Base-by-base conservation (phyloP, 805 yeast genomes). In the Candida koratica region DNA sequence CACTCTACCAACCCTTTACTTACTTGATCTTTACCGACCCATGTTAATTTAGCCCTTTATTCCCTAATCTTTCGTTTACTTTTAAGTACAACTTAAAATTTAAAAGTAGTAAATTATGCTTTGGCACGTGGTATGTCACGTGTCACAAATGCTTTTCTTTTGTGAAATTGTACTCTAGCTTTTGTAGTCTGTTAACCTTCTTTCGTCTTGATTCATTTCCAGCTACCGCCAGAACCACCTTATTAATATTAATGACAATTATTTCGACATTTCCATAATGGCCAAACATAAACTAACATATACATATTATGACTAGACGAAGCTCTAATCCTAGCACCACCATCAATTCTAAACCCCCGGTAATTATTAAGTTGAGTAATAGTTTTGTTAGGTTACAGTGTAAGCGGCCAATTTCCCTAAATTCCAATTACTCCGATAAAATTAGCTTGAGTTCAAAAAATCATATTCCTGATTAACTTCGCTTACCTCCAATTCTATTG, bases 381-480 rank as follows among this genome's bases (percentile, higher is more conserved):
- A 52, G 53, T 35, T 36, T 52, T 6, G 15, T 47, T 5, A 49
- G 47, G 37, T 41, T 55, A 7, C 28, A 25, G 12, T 36, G 42
- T 13, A 37, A 41, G 26, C 17, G 67, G 25, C 67, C 69, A 1
- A 39, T 39, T 4, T 60, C 67, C 4, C 44, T 55, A 5, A 66
- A 57, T 17, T 53, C 62, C 11, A 51, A 52, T 22, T 49, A 45
- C 30, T 60, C 66, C 3, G 71, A 64, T 38, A 69, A 65, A 14
- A 48, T 53, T 17, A 61, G 56, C 60, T 55, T 59, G 15, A 46
- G 43, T 10, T 53, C 59, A 15, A 51, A 58, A 12, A 65, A 56
- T 16, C 41, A 27, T 18, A 63, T 39, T 61, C 67, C 6, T 52
- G 70, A 22, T 52, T 61, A 34, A 64, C 67, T 48, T 59, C 68